Conservation (phyloP, 2,329 filamentous ascomycete genomes). For the Alternaria brassicae region DNA sequence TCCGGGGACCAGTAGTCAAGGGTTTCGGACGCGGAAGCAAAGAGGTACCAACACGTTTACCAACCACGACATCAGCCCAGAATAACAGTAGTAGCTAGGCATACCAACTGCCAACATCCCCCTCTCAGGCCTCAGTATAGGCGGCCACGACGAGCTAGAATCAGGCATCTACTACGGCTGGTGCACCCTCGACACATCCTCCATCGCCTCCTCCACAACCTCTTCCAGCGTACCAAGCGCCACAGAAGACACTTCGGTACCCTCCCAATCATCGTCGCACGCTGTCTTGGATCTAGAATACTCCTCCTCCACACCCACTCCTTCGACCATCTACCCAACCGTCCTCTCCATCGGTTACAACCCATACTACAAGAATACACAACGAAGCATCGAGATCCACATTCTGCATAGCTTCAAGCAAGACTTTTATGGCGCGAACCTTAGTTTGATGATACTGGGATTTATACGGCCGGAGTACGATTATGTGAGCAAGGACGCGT, state of each 20-base stretch:
- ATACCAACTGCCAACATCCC: conserved; percentile 95
- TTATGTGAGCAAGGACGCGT: conserved; percentile 81
- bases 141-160: conserved; percentile 65
- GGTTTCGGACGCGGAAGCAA: conserved; percentile 94
- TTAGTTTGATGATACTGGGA: conserved; percentile 82
- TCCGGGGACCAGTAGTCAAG: conserved; percentile 87
- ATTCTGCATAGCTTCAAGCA: conserved; percentile 76
- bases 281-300: conserved; percentile 37
- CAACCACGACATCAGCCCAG: too few relatives aligned
- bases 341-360: conserved; percentile 74
- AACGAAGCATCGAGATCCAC: conserved; percentile 88
- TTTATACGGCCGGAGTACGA: conserved; percentile 90
- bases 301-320: conserved; percentile 20
- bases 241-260: conserved; percentile 20
- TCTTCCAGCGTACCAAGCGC: conserved; percentile 30
- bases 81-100: conserved; percentile 68
- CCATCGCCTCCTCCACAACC: conserved; percentile 42
- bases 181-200: conserved; percentile 70
- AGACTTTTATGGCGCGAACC: conserved; percentile 85
- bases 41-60: conserved; percentile 68
- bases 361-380: conserved; percentile 93
- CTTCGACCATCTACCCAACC: conserved; percentile 38
- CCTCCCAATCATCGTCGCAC: conserved; percentile 34
- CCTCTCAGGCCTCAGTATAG: conserved; percentile 72
- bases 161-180: conserved; percentile 95